These are phyloP conservation scores for Hypoxylon sp. DNA, from an alignment of 2,329 filamentous ascomycete species.

Conservation along the genomic window DNA sequence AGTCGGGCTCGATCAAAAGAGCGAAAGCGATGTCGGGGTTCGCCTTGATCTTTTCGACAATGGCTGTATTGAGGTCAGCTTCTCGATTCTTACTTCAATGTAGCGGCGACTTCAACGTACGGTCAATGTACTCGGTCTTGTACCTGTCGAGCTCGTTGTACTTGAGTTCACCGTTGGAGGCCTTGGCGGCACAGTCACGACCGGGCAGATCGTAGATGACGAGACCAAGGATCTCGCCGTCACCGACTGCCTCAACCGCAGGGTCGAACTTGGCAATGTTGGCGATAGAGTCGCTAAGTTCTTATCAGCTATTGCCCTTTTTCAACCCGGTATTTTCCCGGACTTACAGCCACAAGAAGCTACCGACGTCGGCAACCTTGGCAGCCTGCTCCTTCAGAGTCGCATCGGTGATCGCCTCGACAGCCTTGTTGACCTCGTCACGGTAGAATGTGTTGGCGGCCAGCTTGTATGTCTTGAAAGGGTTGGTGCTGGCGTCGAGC, in stretches of 20 bases:
- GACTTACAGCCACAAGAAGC: constrained; percentile 66
- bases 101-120: constrained; percentile 40
- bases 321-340: neutral
- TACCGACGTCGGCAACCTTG: constrained; percentile 65
- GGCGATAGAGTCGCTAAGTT: constrained; percentile 61
- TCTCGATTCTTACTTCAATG: neutral
- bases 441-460: constrained; percentile 52
- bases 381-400: constrained; percentile 67
- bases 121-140: constrained; percentile 66
- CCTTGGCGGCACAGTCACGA: constrained; percentile 69
- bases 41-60: constrained; percentile 59
- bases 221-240: constrained; percentile 57
- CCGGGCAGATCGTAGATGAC: constrained; percentile 71
- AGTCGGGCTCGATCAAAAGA: constrained; percentile 68
- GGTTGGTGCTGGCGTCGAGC: constrained; percentile 51
- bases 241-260: constrained; percentile 60
- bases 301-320: constrained; percentile 21
- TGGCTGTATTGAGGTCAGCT: constrained; percentile 44
- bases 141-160: constrained; percentile 64
- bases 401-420: constrained; percentile 52
- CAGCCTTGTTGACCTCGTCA: constrained; percentile 48
- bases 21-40: constrained; percentile 61
- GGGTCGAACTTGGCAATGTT: constrained; percentile 63
- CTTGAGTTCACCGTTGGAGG: constrained; percentile 70
- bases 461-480: constrained; percentile 49